Base-by-base conservation (phyloP, 495 filamentous ascomycete species). In the Extremus antarcticus region DNA sequence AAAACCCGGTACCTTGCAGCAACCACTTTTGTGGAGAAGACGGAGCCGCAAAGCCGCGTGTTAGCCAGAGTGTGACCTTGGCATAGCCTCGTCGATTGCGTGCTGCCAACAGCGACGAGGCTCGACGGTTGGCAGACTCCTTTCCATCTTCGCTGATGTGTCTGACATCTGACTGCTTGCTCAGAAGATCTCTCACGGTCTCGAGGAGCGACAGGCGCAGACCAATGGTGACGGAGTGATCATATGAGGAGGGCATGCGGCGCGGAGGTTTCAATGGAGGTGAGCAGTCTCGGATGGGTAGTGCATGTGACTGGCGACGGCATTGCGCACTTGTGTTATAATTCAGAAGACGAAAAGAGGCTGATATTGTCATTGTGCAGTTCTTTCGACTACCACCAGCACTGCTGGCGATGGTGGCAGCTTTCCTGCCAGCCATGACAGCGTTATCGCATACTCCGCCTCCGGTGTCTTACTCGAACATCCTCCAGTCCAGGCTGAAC, bases 401-500 rank as follows among this genome's bases (percentile, higher is more conserved):
- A 10, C 39, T 61, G 41, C 43, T 47, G 11, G 43, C 46, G 43
- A 24, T 57, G 9, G 47, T 58, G 35, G 54, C 51, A 29, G 43
- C 46, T 17, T 50, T 57, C 55, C n/a, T 38, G 1, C 41, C 53
- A 16, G 29, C 50, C 19, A 2, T 16, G 17, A 17, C 50, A 0
- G 23, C 25, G 4, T 3, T 25, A 3, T 54, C 59, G 9, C 59
- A 62, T 35, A 51, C 43, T 32, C 58, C 63, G 10, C 64, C 66
- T n/a, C 64, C 63, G 22, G 58, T 57, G 50, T 50, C 60, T 47
- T 66, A 79, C 57, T 41, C 76, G 46, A 78, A 70, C 16, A 75
- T 75, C 8, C 71, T 84, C 45, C 59, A 65, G 29, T 83, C 81
- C 16, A 78, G 79, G 10, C 69, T 78, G 47, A 72, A 83, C 63